Base-by-base conservation (phyloP, 139 green algal genomes). In the Chlorella sorokiniana region DNA sequence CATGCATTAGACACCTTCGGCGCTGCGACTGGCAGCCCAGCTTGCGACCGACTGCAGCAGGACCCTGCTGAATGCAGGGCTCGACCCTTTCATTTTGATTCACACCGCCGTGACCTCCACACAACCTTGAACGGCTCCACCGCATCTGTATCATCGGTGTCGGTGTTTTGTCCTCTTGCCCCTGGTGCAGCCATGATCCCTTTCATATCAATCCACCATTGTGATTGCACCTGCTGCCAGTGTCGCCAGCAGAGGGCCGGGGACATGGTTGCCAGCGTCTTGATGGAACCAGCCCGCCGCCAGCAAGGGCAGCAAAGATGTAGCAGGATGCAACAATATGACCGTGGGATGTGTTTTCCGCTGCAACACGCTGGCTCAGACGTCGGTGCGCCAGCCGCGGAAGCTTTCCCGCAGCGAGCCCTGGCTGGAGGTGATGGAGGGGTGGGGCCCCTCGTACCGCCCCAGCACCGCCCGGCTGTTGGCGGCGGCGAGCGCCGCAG, bases 401-500 rank as follows among this genome's bases (percentile, higher is more conserved):
- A 93, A 94, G 14, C 22, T 84, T 76, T 95, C 91, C 56, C 80
- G 42, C 61, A 95, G 81, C 1, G 68, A 86, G 2, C 70, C 87
- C 23, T 59, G 48, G 4, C 20, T 69, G 1, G 75, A 85, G 27
- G 82, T 87, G n/a, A 89, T 69, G 63, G 73, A 90, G 41, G 92
- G 92, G 83, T 94, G 92, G 0, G 85, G 78, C 0, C 88, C 87
- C 11, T 29, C 22, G 68, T 88, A 96, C 61, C 78, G 27, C 1
- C 92, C 93, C 18, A 67, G 54, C 22, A 61, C 79, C 1, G 93
- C 93, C 31, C 54, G 52, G 27, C 80, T 76, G 81, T 96, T 96
- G 64, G 86, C 93, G 16, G 67, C 54, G 7, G 91, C 93, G 37
- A 94, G 73, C 4, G 88, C 88, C 0, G 77, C 81, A 25, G 88